Evolutionary conservation across 495 filamentous ascomycete species (phyloP).

Genomic region (Delitschia confertaspora): DNA sequence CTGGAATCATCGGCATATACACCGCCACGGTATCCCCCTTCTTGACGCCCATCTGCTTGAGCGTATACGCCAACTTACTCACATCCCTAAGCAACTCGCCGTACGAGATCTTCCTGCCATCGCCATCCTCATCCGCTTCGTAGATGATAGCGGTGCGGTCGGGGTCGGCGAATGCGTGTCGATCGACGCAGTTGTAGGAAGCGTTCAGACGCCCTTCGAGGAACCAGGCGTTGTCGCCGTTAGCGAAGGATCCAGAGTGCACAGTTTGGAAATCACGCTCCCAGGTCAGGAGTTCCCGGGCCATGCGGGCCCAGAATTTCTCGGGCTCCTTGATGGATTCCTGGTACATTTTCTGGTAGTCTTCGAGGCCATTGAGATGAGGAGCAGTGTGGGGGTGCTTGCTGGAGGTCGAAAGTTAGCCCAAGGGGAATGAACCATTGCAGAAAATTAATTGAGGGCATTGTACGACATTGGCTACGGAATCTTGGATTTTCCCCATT

Average conservation of each 20-base stretch:
- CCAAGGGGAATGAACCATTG: too few species aligned
- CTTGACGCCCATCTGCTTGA: slow-evolving; percentile 90
- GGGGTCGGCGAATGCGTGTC: slow-evolving; percentile 88
- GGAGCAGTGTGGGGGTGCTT: slow-evolving; percentile 59
- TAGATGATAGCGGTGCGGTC: slow-evolving; percentile 94
- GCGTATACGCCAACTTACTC: slow-evolving; percentile 69
- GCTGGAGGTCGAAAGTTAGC: slow-evolving; percentile 32
- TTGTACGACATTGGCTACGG: too few species aligned
- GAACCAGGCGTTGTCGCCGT: slow-evolving; percentile 93
- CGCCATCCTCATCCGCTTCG: slow-evolving; percentile 84
- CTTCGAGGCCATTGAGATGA: slow-evolving; percentile 61
- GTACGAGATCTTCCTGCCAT: slow-evolving; percentile 87
- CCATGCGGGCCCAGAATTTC: slow-evolving; percentile 81
- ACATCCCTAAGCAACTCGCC: slow-evolving; percentile 90
- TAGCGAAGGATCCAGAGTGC: slow-evolving; percentile 60
- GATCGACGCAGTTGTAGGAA: slow-evolving; percentile 94
- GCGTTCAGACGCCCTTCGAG: slow-evolving; percentile 88
- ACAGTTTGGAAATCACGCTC: slow-evolving; percentile 88
- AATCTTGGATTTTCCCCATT: too few species aligned
- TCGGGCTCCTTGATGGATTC: slow-evolving; percentile 88
- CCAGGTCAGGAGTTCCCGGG: slow-evolving; percentile 86
- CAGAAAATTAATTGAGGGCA: too few species aligned
- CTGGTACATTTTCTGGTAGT: slow-evolving; percentile 90
- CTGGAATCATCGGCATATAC: slow-evolving; percentile 98
- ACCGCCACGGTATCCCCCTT: slow-evolving; percentile 97